phyloP scores from a whole-genome alignment of 2,329 filamentous ascomycete genomes.

The Zymoseptoria brevis region DNA sequence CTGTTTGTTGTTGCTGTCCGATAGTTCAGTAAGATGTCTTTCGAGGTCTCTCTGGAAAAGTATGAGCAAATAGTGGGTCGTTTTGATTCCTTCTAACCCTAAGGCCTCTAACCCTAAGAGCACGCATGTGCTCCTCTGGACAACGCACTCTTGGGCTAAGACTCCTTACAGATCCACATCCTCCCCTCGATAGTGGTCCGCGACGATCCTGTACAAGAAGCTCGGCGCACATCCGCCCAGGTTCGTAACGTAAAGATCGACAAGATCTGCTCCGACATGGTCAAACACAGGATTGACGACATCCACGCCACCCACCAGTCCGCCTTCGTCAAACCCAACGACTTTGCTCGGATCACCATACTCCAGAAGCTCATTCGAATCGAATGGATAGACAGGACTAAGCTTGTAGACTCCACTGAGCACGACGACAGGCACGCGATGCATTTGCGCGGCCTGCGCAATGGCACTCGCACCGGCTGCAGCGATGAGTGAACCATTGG shows the following conservation, averaged over 20 bases:
- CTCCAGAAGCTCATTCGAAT: slow-evolving; percentile 74
- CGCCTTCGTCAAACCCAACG: slow-evolving; percentile 69
- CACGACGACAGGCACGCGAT: slow-evolving; percentile 77
- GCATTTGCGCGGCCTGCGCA: slow-evolving; percentile 73
- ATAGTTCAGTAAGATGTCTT: too few species aligned
- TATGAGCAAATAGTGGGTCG: too few species aligned
- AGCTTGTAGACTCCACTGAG: slow-evolving; percentile 90
- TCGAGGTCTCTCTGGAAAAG: too few species aligned
- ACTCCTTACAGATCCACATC: slow-evolving; percentile 49
- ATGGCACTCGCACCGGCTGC: slow-evolving; percentile 77
- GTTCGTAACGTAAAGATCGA: slow-evolving; percentile 82
- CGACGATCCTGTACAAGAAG: slow-evolving; percentile 64
- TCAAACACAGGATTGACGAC: slow-evolving; percentile 75
- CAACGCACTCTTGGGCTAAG: not conserved
- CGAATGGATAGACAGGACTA: slow-evolving; percentile 79
- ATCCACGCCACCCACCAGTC: slow-evolving; percentile 68
- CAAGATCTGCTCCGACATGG: slow-evolving; percentile 66
- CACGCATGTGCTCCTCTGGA: too few species aligned
- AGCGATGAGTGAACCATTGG: slow-evolving; percentile 78
- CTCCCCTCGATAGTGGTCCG: slow-evolving; percentile 67
- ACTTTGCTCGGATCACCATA: slow-evolving; percentile 74
- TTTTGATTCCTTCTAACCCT: too few species aligned
- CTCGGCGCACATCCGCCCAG: slow-evolving; percentile 63
- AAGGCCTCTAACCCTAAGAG: too few species aligned
- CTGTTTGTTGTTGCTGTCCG: too few species aligned